Evolutionary conservation across 2,329 filamentous ascomycete genomes (phyloP).

Genomic region (Beauveria sp.): DNA sequence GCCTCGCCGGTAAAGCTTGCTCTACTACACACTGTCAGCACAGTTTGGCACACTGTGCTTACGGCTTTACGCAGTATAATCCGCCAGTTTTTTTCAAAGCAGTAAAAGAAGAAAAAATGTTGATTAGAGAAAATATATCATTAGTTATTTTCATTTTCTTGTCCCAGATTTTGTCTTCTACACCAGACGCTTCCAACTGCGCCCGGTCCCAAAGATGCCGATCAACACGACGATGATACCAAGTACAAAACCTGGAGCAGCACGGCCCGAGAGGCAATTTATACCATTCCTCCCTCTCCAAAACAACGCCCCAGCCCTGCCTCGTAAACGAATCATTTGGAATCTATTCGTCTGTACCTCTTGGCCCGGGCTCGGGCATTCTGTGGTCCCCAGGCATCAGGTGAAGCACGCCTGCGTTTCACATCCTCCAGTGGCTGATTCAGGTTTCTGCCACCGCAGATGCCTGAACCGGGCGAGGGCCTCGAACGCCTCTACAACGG

Average conservation of each 20-base stretch:
- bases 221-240: background rate
- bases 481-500: no score
- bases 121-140: background rate
- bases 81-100: no score
- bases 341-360: background rate
- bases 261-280: background rate
- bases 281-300: background rate
- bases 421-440: background rate
- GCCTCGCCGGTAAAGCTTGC: no score
- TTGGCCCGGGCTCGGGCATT: background rate
- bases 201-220: background rate
- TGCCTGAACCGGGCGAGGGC: no score
- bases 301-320: background rate
- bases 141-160: background rate
- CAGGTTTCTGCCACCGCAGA: no score
- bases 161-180: background rate
- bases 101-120: no score
- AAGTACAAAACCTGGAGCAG: background rate
- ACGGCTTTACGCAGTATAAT: background rate
- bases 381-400: background rate
- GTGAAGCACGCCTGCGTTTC: constrained; percentile 19
- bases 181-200: no score
- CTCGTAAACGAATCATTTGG: background rate
- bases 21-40: no score
- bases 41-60: no score